Conservation (phyloP, 2,329 filamentous ascomycete genomes). For the Fusarium palustre region DNA sequence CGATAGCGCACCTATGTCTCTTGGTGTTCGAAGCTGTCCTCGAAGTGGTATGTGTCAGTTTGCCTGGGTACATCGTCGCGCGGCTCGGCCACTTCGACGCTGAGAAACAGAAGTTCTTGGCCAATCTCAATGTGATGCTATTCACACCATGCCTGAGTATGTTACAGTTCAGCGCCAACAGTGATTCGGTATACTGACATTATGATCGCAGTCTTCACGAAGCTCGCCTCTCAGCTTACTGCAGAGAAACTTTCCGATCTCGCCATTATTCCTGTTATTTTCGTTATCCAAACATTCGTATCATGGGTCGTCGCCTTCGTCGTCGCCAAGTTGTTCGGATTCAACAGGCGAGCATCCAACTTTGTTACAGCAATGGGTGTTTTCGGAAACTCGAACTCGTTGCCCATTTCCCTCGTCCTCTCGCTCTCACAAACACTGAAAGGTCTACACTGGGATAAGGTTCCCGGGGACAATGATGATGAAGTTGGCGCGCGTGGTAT, state of each 20-base stretch:
- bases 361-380: slow-evolving; percentile 98
- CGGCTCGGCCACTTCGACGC: slow-evolving; percentile 92
- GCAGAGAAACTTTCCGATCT: slow-evolving; percentile 90
- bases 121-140: slow-evolving; percentile 94
- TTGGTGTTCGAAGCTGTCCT: slow-evolving; percentile 95
- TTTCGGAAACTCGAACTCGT: slow-evolving; percentile 97
- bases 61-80: slow-evolving; percentile 94
- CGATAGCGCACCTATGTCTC: slow-evolving; percentile 76
- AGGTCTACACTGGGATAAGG: slow-evolving; percentile 92
- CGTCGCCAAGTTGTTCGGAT: slow-evolving; percentile 80
- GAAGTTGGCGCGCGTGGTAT: slow-evolving; percentile 95
- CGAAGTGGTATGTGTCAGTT: slow-evolving; percentile 93
- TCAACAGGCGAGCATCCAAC: slow-evolving; percentile 87
- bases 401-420: slow-evolving; percentile 95
- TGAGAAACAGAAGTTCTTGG: slow-evolving; percentile 95
- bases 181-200: slow-evolving; percentile 37
- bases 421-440: slow-evolving; percentile 92
- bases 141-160: slow-evolving; percentile 97
- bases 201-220: slow-evolving; percentile 81
- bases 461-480: slow-evolving; percentile 93
- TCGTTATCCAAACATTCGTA: slow-evolving; percentile 85
- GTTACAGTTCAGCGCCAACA: not conserved
- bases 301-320: slow-evolving; percentile 81
- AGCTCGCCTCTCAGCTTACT: slow-evolving; percentile 93
- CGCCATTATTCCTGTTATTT: slow-evolving; percentile 95